Base-by-base conservation (phyloP, 2,329 filamentous ascomycete genomes). In the Colletotrichum tamarilloi region DNA sequence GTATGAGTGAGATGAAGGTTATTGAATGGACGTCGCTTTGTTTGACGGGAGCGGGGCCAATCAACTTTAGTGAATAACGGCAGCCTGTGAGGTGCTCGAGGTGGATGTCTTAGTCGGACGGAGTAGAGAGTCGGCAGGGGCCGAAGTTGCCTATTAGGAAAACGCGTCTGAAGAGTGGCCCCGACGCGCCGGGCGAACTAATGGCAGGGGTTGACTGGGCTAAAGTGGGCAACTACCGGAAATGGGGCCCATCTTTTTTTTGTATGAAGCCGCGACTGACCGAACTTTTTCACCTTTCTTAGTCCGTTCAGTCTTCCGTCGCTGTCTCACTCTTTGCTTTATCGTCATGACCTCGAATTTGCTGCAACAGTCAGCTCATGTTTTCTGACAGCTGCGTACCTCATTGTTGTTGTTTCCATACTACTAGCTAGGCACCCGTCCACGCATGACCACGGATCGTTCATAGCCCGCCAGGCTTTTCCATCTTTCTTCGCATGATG, bases 271-370 rank as follows among this genome's bases (percentile, higher is more conserved):
- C 24, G 56, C 52, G 24, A 63, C 59, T 57, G 64, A 58, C 66
- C 53, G 70, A 73, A 69, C 67, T 73, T 73, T 73, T 73, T 65
- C 14, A 22, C 67, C 49, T 73, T 56, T 56, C 22, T 28, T 8
- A 32, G 14, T 32, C 38, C 62, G 35, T 38, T 53, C 30, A 59
- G 53, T 26, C 66, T 46, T 30, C 24, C 49, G 19, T 38, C 24
- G 58, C 60, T 65, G 70, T 73, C 67, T 70, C 55, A 73, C 35
- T 38, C 52, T 46, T 57, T 42, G 42, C 6, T 52, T 65, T 42
- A 60, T 56, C 60, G 55, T 65, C 52, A 73, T 73, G 70, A 62
- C 26, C 57, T 49, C 67, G 19, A 52, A 30, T 60, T 65, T 57
- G 67, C 70, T 73, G 60, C 67, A 22, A 46, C n/a, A 38, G 60